Evolutionary conservation across 495 filamentous ascomycete genomes (phyloP).

Genomic region (Talaromyces ruber): DNA sequence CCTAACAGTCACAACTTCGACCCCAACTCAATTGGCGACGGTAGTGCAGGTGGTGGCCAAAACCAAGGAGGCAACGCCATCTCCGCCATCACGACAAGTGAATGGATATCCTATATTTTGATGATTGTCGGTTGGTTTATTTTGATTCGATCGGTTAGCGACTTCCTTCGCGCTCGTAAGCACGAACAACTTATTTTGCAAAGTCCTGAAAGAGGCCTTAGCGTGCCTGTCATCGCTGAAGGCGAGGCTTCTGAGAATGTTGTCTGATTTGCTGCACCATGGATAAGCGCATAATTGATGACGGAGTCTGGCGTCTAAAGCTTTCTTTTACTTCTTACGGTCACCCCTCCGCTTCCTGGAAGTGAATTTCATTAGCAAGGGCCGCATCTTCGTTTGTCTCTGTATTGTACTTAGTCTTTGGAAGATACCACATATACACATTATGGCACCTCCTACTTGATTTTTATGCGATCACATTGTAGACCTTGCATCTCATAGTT

Average conservation of each 20-base stretch:
- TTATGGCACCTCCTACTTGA: not conserved
- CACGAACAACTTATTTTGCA: conserved; percentile 91
- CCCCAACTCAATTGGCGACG: conserved; percentile 51
- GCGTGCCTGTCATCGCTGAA: conserved; percentile 80
- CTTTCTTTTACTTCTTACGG: not conserved
- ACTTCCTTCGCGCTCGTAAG: conserved; percentile 76
- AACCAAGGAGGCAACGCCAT: conserved; percentile 17
- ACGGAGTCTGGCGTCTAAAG: conserved; percentile 3
- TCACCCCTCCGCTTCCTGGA: not conserved
- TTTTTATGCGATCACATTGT: not conserved
- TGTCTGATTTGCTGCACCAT: conserved; percentile 43
- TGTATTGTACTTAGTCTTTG: conserved; percentile 1
- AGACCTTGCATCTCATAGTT: not conserved
- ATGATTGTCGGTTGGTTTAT: conserved; percentile 99
- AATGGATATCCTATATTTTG: conserved; percentile 86
- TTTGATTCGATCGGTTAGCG: conserved; percentile 78
- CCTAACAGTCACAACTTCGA: conserved; percentile 89
- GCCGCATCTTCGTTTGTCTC: not conserved
- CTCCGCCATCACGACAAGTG: conserved; percentile 54
- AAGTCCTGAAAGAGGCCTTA: conserved; percentile 84
- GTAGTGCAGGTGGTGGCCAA: conserved; percentile 22
- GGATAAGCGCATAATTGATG: conserved; percentile 1
- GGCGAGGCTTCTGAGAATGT: conserved; percentile 76
- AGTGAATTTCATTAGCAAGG: not conserved
- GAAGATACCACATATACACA: conserved; percentile 1